Percentiles rank a stretch among this genome's conserved stretches.
Conservation (phyloP, 352 stramenopile genomes). For the Globisporangium cylindrosporum region DNA sequence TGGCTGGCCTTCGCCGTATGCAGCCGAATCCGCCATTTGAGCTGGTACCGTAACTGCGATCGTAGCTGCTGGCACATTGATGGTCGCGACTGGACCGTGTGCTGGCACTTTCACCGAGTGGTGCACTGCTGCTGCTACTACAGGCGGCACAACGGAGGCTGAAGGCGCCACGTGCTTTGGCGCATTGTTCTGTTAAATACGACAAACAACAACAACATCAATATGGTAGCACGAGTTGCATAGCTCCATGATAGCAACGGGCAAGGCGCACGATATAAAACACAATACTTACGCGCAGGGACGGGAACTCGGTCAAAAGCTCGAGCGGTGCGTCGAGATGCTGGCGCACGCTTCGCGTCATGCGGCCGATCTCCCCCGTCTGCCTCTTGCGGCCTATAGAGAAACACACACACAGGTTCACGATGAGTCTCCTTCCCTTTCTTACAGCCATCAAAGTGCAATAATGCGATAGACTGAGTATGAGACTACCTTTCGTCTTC, state of each 20-base stretch:
- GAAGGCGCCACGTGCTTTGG: slow-evolving; percentile 21
- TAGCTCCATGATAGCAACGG: background rate
- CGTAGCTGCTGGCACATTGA: background rate
- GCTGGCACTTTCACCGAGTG: background rate
- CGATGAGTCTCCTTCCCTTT: background rate
- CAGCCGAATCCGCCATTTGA: slow-evolving; percentile 11
- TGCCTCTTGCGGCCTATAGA: slow-evolving; percentile 55
- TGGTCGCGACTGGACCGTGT: background rate
- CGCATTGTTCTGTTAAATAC: slow-evolving; percentile 20
- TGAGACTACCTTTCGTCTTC: slow-evolving; percentile 62
- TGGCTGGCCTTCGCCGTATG: background rate
- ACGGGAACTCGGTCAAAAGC: slow-evolving; percentile 58
- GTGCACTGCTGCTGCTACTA: slow-evolving; percentile 7
- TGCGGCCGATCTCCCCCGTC: slow-evolving; percentile 54
- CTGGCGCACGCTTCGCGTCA: slow-evolving; percentile 78
- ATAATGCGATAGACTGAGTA: background rate
- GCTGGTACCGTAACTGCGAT: background rate
- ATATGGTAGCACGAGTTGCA: background rate
- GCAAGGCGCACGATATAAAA: background rate
- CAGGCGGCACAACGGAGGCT: slow-evolving; percentile 1
- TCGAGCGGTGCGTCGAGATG: slow-evolving; percentile 73
- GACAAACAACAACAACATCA: background rate
- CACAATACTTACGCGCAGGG: slow-evolving; percentile 36
- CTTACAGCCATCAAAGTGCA: background rate
- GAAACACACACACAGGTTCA: background rate